Percentiles rank a stretch among this genome's conserved stretches.
These are phyloP conservation scores for Hypsizygus marmoreus DNA, from an alignment of 768 basidiomycete species.

Conservation along the genomic window DNA sequence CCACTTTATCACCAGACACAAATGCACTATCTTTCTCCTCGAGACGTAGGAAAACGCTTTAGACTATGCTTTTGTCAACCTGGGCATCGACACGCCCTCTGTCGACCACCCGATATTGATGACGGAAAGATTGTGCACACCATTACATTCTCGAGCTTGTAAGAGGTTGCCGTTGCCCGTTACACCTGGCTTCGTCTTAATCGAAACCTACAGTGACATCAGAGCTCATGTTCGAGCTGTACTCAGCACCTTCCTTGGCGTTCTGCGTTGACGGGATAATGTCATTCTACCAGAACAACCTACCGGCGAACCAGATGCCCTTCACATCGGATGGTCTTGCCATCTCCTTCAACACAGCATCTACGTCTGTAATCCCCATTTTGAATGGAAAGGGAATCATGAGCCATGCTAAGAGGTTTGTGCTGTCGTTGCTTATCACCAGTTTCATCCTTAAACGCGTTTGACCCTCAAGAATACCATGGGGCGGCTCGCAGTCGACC, in stretches of 20 bases:
- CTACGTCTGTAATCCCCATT: slow-evolving; percentile 89
- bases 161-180: slow-evolving; percentile 31
- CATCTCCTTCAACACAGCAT: slow-evolving; percentile 89
- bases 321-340: slow-evolving; percentile 77
- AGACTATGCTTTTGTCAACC: slow-evolving; percentile 86
- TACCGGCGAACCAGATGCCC: slow-evolving; percentile 28
- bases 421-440: not conserved
- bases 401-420: slow-evolving; percentile 82
- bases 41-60: slow-evolving; percentile 85
- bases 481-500: slow-evolving; percentile 88
- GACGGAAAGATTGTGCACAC: slow-evolving; percentile 89
- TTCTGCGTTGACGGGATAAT: slow-evolving; percentile 91
- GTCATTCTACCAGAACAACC: slow-evolving; percentile 87
- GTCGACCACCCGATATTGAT: slow-evolving; percentile 90
- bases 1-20: slow-evolving; percentile 4
- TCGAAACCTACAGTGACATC: slow-evolving; percentile 69
- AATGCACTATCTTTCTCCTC: slow-evolving; percentile 20
- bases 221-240: slow-evolving; percentile 95
- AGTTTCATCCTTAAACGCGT: not conserved
- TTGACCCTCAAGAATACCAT: slow-evolving; percentile 69
- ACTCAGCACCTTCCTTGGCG: slow-evolving; percentile 80
- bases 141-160: slow-evolving; percentile 86
- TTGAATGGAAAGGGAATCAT: slow-evolving; percentile 80
- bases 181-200: slow-evolving; percentile 4
- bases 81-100: slow-evolving; percentile 76